Percentiles rank a stretch among this genome's conserved stretches.
These are phyloP conservation scores for Cymodocea nodosa DNA, from an alignment of 116 monocot genomes.

Conservation along the genomic window DNA sequence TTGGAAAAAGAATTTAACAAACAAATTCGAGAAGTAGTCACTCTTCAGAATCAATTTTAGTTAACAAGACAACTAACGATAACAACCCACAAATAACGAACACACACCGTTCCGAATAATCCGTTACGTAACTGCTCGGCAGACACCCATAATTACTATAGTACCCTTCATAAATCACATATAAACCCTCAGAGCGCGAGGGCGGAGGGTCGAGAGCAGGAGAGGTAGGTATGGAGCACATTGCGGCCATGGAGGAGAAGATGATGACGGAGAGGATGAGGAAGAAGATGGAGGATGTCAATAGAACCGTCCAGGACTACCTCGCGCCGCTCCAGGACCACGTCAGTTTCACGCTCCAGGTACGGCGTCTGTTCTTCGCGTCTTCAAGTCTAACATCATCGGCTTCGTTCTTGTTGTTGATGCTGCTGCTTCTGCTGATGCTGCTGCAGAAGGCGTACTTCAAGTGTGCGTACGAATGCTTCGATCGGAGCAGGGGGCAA, in stretches of 20 bases:
- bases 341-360: constrained; percentile 96
- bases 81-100: no score
- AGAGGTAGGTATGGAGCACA: constrained; percentile 51
- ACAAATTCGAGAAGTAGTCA: no score
- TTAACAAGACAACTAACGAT: no score
- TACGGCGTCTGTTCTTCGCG: not conserved
- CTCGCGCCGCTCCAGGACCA: constrained; percentile 84
- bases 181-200: no score
- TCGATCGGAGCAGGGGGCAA: constrained; percentile 64
- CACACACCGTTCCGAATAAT: no score
- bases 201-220: no score
- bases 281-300: constrained; percentile 80
- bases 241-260: constrained; percentile 70
- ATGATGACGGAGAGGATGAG: constrained; percentile 62
- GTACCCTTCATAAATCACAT: no score
- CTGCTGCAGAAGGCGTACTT: constrained; percentile 80
- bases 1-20: no score
- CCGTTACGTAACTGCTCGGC: no score
- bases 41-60: no score
- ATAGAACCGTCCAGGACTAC: constrained; percentile 49
- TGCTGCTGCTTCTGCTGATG: not conserved
- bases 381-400: not conserved
- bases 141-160: no score
- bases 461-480: constrained; percentile 96
- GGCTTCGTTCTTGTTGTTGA: not conserved